A percentile compares a stretch with the other conserved stretches of the same genome.
phyloP scores from a whole-genome alignment of 352 stramenopile genomes.

The Phytophthora constricta region DNA sequence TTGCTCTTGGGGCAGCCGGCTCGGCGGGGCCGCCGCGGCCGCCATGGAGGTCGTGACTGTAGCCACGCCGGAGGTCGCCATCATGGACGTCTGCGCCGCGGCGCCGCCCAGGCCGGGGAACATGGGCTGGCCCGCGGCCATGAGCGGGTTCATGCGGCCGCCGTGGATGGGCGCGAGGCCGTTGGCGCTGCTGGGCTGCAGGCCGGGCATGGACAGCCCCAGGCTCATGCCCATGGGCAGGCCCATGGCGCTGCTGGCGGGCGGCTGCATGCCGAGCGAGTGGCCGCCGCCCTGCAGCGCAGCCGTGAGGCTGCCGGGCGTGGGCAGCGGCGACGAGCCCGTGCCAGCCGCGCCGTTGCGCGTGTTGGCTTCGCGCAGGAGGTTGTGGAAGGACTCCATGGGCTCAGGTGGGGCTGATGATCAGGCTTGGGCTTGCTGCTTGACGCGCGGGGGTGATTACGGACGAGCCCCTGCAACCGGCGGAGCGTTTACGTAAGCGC shows the following conservation, averaged over 20 bases:
- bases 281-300: slow-evolving; percentile 43
- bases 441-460: slow-evolving; percentile 49
- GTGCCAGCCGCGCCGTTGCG: slow-evolving; percentile 36
- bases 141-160: slow-evolving; percentile 73
- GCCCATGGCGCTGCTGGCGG: slow-evolving; percentile 35
- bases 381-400: slow-evolving; percentile 85
- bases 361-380: slow-evolving; percentile 70
- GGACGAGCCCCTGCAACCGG: slow-evolving; percentile 8
- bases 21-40: slow-evolving; percentile 15
- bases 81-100: slow-evolving; percentile 21
- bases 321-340: slow-evolving; percentile 29
- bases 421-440: slow-evolving; percentile 13
- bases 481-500: slow-evolving; percentile 53
- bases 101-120: slow-evolving; percentile 65
- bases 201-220: slow-evolving; percentile 55
- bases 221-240: slow-evolving; percentile 75
- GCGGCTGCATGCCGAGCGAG: slow-evolving; percentile 46
- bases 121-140: slow-evolving; percentile 66
- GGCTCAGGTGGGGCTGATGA: background rate
- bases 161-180: slow-evolving; percentile 68
- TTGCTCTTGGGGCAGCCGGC: slow-evolving; percentile 50
- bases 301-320: slow-evolving; percentile 43
- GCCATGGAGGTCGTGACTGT: slow-evolving; percentile 19
- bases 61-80: slow-evolving; percentile 11
- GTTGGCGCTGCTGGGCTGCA: slow-evolving; percentile 42